Conservation (phyloP, 2,329 filamentous ascomycete species). For the Penicillium sp. region DNA sequence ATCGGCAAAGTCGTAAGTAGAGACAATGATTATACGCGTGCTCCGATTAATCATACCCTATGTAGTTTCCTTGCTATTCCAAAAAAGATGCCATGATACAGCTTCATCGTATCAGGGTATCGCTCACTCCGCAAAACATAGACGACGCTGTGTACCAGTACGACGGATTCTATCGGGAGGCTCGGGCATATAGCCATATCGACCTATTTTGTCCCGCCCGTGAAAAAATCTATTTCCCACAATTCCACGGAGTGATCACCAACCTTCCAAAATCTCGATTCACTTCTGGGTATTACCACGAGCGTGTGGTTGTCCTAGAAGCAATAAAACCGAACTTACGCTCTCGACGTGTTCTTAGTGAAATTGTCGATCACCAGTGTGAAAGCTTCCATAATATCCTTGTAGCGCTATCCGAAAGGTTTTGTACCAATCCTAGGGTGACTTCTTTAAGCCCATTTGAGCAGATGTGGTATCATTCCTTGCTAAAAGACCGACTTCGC, state of each 20-base stretch:
- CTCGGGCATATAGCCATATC: background rate
- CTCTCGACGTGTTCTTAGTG: background rate
- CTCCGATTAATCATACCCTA: background rate
- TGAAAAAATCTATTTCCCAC: background rate
- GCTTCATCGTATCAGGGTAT: background rate
- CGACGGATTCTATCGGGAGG: background rate
- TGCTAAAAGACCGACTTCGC: background rate
- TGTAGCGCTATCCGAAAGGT: background rate
- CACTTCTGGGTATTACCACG: background rate
- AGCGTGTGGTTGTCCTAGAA: background rate
- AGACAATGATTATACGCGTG: background rate
- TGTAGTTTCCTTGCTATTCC: slow-evolving; percentile 1
- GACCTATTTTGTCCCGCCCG: background rate
- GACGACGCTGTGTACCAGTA: background rate
- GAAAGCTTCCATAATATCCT: background rate
- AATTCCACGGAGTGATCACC: background rate
- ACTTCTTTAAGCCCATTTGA: background rate
- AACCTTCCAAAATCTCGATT: background rate
- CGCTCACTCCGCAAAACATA: background rate
- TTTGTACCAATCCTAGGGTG: background rate
- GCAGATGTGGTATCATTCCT: background rate
- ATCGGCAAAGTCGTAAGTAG: background rate
- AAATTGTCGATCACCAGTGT: background rate
- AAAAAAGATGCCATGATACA: background rate
- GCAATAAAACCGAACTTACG: background rate